phyloP scores from a whole-genome alignment of 2,329 filamentous ascomycete genomes.

The Alternaria sp. region DNA sequence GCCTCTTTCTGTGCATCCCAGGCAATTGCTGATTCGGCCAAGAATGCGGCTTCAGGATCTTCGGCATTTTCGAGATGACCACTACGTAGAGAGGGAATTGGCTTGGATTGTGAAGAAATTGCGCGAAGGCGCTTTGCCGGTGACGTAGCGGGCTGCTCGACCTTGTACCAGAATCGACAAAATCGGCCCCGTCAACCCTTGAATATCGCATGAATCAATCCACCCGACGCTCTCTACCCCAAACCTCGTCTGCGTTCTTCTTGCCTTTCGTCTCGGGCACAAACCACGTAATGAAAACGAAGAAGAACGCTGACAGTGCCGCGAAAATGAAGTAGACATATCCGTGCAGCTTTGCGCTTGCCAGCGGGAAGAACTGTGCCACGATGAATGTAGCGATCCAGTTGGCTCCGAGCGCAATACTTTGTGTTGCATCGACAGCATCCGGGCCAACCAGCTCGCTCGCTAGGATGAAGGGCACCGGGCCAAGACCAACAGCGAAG shows the following conservation, averaged over 20 bases:
- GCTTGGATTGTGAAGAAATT: background rate
- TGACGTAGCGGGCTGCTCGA: slow-evolving; percentile 91
- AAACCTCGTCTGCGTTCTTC: slow-evolving; percentile 85
- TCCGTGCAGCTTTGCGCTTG: slow-evolving; percentile 79
- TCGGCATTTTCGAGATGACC: slow-evolving; percentile 57
- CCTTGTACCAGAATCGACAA: slow-evolving; percentile 62
- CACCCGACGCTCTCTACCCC: slow-evolving; percentile 66
- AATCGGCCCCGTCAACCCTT: background rate
- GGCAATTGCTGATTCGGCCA: slow-evolving; percentile 85
- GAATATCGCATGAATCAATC: slow-evolving; percentile 25
- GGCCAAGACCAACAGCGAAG: slow-evolving; percentile 89
- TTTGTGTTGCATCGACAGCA: slow-evolving; percentile 89
- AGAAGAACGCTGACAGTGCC: slow-evolving; percentile 70
- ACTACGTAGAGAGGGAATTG: background rate
- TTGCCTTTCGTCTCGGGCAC: slow-evolving; percentile 92
- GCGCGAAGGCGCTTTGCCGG: slow-evolving; percentile 73
- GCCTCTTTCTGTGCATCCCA: slow-evolving; percentile 94
- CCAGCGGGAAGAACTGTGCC: slow-evolving; percentile 90
- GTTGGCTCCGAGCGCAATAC: slow-evolving; percentile 84
- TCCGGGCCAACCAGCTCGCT: slow-evolving; percentile 90
- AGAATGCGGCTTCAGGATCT: slow-evolving; percentile 90
- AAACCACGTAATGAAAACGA: slow-evolving; percentile 71
- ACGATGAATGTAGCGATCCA: slow-evolving; percentile 92
- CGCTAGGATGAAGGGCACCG: slow-evolving; percentile 92
- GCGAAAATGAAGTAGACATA: slow-evolving; percentile 95